phyloP scores from a whole-genome alignment of 2,329 filamentous ascomycete species.

The Beauveria pseudobassiana region DNA sequence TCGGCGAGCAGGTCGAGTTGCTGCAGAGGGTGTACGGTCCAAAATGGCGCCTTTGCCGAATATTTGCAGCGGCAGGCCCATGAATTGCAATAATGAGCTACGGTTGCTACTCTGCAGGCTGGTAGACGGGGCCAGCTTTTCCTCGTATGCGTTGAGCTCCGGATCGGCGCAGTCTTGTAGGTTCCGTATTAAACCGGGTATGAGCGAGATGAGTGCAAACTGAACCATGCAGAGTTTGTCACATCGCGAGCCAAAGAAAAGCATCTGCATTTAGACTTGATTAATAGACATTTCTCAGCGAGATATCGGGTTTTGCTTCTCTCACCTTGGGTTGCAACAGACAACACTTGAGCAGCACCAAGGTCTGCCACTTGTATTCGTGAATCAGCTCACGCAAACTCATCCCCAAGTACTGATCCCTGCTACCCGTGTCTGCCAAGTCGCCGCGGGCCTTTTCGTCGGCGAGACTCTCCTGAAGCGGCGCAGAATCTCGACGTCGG shows the following conservation, averaged over 20 bases:
- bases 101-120: constrained; percentile 88
- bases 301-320: constrained; percentile 3
- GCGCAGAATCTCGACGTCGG: constrained; percentile 80
- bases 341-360: constrained; percentile 90
- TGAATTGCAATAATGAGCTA: constrained; percentile 80
- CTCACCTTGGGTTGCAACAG: constrained; percentile 86
- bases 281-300: background rate
- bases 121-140: constrained; percentile 66
- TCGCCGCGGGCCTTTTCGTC: constrained; percentile 53
- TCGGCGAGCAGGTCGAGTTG: constrained; percentile 92
- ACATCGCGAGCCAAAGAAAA: constrained; percentile 96
- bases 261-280: constrained; percentile 61
- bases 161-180: constrained; percentile 95
- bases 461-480: constrained; percentile 85
- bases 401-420: constrained; percentile 81
- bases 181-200: constrained; percentile 83
- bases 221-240: constrained; percentile 97
- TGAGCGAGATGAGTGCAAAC: constrained; percentile 90
- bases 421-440: constrained; percentile 60
- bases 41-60: constrained; percentile 92
- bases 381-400: constrained; percentile 86
- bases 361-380: constrained; percentile 89
- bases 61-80: constrained; percentile 89
- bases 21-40: constrained; percentile 92
- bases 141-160: constrained; percentile 78